Evolutionary conservation across 1,284 basidiomycete genomes (phyloP).

Genomic region (Nidula niveotomentosa): DNA sequence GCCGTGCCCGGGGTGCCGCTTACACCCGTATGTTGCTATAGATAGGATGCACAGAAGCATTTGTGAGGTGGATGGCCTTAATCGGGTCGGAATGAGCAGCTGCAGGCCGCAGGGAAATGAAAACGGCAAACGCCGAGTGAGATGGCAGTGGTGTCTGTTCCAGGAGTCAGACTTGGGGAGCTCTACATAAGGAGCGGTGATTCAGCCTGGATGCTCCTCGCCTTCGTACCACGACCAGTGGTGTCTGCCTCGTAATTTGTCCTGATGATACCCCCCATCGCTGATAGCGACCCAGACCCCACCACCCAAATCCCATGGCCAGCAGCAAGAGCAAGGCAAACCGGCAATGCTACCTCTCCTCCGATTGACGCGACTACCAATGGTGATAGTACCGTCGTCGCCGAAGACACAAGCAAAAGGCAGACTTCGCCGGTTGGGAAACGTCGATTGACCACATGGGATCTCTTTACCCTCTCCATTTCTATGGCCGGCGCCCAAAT

Average conservation of each 20-base stretch:
- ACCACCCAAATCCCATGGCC: conserved; percentile 80
- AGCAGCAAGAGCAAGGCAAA: conserved; percentile 43
- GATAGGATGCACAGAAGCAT: no score
- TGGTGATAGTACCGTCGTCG: conserved; percentile 16
- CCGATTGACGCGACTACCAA: conserved; percentile 13
- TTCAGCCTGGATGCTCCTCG: neutral
- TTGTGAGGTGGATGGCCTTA: no score
- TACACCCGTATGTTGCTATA: no score
- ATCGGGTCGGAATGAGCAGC: no score
- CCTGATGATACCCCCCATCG: conserved; percentile 53
- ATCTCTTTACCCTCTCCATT: conserved; percentile 74
- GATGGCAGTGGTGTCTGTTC: no score
- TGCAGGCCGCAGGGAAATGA: no score
- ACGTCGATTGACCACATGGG: conserved; percentile 61
- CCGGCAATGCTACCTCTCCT: conserved; percentile 11
- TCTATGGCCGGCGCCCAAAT: conserved; percentile 94
- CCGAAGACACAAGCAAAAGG: conserved; percentile 17
- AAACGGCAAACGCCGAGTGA: no score
- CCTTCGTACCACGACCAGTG: neutral
- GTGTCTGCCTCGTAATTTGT: conserved; percentile 7
- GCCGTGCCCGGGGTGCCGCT: no score
- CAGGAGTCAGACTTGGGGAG: no score
- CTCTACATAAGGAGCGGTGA: no score
- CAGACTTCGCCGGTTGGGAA: conserved; percentile 18
- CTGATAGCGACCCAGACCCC: conserved; percentile 64